phyloP scores from a whole-genome alignment of 2,329 filamentous ascomycete genomes.

The Phialemonium atrogriseum region DNA sequence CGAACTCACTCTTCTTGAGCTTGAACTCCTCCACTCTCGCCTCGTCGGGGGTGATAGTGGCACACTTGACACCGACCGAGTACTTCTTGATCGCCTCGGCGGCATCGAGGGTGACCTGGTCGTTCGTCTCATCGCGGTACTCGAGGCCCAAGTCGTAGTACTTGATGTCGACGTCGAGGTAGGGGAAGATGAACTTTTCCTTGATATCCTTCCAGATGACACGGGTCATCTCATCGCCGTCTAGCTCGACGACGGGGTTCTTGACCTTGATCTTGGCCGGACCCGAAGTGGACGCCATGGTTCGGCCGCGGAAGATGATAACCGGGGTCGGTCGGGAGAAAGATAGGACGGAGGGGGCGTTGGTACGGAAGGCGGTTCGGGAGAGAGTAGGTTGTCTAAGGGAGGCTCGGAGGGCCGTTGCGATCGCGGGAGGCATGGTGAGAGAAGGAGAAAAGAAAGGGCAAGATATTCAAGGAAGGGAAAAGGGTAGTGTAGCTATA shows the following conservation, averaged over 20 bases:
- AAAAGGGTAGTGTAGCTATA: constrained; percentile 5
- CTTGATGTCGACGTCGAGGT: constrained; percentile 96
- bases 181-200: constrained; percentile 95
- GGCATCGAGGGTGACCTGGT: constrained; percentile 90
- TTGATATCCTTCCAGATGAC: constrained; percentile 99
- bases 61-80: constrained; percentile 97
- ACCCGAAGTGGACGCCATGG: constrained; percentile 38
- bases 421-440: constrained; percentile 16
- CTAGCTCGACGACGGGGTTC: constrained; percentile 96
- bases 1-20: constrained; percentile 87
- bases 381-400: constrained; percentile 12
- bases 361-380: constrained; percentile 8
- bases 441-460: constrained; percentile 11
- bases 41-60: constrained; percentile 98
- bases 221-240: constrained; percentile 93
- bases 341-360: constrained; percentile 5
- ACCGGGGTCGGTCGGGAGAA: constrained; percentile 15
- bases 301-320: constrained; percentile 27
- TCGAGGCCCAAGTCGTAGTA: constrained; percentile 92
- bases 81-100: constrained; percentile 99
- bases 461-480: constrained; percentile 4
- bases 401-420: constrained; percentile 14
- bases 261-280: constrained; percentile 95
- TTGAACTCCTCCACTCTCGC: constrained; percentile 95
- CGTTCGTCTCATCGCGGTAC: constrained; percentile 93